A percentile compares a stretch with the other conserved stretches of the same genome.
Conservation (phyloP, 352 stramenopile genomes). For the Pythium aphanidermatum region DNA sequence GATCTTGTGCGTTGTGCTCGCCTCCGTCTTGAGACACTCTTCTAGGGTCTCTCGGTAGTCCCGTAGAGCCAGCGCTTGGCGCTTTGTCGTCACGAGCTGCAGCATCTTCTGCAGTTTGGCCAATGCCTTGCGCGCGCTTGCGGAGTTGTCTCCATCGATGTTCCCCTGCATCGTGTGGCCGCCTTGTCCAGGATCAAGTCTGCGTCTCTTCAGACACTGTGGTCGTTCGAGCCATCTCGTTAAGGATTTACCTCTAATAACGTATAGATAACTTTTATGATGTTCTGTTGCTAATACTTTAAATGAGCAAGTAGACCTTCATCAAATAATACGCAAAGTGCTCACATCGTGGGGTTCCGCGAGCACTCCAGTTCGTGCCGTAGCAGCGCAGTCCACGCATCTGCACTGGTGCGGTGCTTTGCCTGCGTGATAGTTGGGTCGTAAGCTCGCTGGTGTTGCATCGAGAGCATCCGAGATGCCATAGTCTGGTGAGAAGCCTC, state of each 20-base stretch:
- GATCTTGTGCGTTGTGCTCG: slow-evolving; percentile 49
- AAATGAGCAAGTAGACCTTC: too few relatives aligned
- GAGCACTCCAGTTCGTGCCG: slow-evolving; percentile 21
- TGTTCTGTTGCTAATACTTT: too few relatives aligned
- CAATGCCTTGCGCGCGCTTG: slow-evolving; percentile 40
- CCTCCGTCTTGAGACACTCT: slow-evolving; percentile 67
- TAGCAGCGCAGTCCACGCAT: slow-evolving; percentile 15
- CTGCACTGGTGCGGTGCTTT: not conserved
- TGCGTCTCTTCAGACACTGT: too few relatives aligned
- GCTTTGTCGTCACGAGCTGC: slow-evolving; percentile 40
- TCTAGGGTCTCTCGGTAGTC: slow-evolving; percentile 60
- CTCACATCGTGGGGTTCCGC: too few relatives aligned
- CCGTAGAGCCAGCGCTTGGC: slow-evolving; percentile 46
- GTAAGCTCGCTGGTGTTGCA: not conserved
- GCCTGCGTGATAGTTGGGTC: not conserved
- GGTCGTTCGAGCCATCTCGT: too few relatives aligned
- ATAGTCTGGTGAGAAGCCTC: not conserved
- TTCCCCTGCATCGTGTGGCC: slow-evolving; percentile 54
- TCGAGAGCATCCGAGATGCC: slow-evolving; percentile 9
- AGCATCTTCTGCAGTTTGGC: slow-evolving; percentile 58
- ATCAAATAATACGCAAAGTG: too few relatives aligned
- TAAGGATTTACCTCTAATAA: too few relatives aligned
- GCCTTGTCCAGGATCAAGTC: too few relatives aligned
- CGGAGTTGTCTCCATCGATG: slow-evolving; percentile 34
- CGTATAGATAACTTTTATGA: too few relatives aligned